Conservation (phyloP, 306 rosid species). For the Dicorynia guianensis region DNA sequence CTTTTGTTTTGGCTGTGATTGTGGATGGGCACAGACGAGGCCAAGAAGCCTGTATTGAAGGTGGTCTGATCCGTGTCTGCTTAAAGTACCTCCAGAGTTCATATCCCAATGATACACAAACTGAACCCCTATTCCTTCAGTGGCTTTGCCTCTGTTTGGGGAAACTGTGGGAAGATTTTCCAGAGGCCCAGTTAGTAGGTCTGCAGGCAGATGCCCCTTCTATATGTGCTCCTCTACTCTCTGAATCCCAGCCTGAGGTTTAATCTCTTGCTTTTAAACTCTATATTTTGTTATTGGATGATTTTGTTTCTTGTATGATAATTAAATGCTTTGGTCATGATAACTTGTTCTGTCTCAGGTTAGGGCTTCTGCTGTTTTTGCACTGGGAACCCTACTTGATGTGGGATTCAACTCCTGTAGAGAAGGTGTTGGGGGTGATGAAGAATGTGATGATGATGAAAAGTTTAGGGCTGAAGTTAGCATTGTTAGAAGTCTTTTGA, state of each 20-base stretch:
- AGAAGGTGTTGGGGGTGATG: constrained; percentile 82
- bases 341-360: constrained; percentile 68
- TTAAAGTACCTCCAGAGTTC: constrained; percentile 90
- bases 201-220: constrained; percentile 84
- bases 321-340: constrained; percentile 17
- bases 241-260: constrained; percentile 97
- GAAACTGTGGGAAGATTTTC: constrained; percentile 90
- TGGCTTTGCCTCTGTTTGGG: constrained; percentile 99
- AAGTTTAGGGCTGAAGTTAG: constrained; percentile 84
- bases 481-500: constrained; percentile 76
- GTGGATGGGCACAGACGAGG: constrained; percentile 96
- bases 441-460: constrained; percentile 89
- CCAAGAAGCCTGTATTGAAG: constrained; percentile 95
- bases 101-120: constrained; percentile 78
- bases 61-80: constrained; percentile 81
- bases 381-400: constrained; percentile 91
- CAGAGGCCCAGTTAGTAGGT: constrained; percentile 85
- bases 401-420: constrained; percentile 75
- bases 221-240: constrained; percentile 69
- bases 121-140: constrained; percentile 95
- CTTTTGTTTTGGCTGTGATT: constrained; percentile 95
- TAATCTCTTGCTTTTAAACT: constrained; percentile 29
- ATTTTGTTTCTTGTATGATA: constrained; percentile 14
- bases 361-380: constrained; percentile 96
- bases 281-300: constrained; percentile 25